phyloP scores from a whole-genome alignment of 1,284 basidiomycete genomes.

The Sporisorium scitamineum region DNA sequence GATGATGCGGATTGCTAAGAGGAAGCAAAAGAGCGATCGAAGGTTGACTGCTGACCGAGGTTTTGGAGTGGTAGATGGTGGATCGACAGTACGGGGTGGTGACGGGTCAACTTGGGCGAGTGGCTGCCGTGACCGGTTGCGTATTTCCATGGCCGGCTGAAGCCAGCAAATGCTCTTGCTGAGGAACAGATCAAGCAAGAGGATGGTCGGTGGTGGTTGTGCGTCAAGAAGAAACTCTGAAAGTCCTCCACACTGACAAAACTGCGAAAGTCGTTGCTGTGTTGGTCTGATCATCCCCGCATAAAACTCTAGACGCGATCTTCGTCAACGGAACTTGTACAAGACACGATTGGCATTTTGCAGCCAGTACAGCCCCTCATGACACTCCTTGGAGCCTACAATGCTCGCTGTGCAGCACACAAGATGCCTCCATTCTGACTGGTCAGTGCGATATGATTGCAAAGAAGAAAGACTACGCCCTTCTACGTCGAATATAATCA shows the following conservation, averaged over 20 bases:
- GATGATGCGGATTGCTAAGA: slow-evolving; percentile 69
- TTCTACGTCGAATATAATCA: slow-evolving; percentile 57
- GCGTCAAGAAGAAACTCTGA: neutral
- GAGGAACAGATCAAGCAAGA: neutral
- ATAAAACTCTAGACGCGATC: no score
- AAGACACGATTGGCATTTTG: no score
- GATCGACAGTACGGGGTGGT: neutral
- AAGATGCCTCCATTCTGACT: no score
- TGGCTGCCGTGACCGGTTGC: slow-evolving; percentile 4
- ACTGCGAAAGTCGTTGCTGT: no score
- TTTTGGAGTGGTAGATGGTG: neutral
- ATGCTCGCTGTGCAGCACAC: no score
- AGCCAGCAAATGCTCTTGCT: neutral
- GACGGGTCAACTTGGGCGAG: neutral
- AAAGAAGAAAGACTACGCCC: slow-evolving; percentile 7
- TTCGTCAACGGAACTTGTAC: no score
- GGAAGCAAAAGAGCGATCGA: slow-evolving; percentile 23
- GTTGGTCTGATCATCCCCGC: neutral
- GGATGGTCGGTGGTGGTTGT: neutral
- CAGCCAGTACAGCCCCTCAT: no score
- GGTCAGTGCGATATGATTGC: neutral
- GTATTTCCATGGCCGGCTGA: neutral
- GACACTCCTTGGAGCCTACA: no score
- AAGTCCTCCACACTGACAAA: no score
- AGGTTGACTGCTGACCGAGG: slow-evolving; percentile 7